Evolutionary conservation across 192 early-diverging fungal genomes (phyloP).

Genomic region (Linnemannia elongata): DNA sequence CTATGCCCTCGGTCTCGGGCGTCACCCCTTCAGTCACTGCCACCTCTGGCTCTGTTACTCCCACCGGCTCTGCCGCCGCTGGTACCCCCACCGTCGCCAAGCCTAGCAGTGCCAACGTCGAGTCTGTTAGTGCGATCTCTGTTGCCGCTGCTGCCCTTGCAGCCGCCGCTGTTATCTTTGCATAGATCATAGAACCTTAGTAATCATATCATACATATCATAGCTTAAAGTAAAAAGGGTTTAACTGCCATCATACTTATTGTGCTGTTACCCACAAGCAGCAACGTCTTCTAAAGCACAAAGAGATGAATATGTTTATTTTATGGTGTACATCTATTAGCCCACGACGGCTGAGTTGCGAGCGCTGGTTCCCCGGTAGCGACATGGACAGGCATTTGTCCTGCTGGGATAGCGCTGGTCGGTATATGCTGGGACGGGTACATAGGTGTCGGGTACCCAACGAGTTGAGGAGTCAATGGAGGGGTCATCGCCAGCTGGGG

Average conservation of each 20-base stretch:
- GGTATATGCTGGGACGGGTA: neutral
- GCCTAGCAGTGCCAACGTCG: constrained; percentile 12
- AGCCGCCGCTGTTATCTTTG: constrained; percentile 6
- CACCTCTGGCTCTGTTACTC: neutral
- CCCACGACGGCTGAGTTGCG: neutral
- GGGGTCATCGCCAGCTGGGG: constrained; percentile 30
- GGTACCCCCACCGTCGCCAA: constrained; percentile 1
- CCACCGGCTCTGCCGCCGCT: neutral
- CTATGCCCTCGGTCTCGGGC: constrained; percentile 22
- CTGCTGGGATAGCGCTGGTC: neutral
- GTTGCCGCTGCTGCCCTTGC: constrained; percentile 10
- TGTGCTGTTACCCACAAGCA: too few relatives aligned
- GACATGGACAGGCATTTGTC: neutral
- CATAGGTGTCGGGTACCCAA: constrained; percentile 4
- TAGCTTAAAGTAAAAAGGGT: too few relatives aligned
- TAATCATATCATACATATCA: too few relatives aligned
- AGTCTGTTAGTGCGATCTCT: neutral
- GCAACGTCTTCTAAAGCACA: too few relatives aligned
- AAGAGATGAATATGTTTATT: too few relatives aligned
- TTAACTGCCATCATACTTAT: too few relatives aligned
- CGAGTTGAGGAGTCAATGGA: constrained; percentile 23
- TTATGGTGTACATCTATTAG: neutral
- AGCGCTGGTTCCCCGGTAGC: neutral
- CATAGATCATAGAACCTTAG: constrained; percentile 13
- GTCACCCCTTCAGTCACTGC: neutral